Conservation (phyloP, 106 monocot species). For the Alisma plantagoaquatica region DNA sequence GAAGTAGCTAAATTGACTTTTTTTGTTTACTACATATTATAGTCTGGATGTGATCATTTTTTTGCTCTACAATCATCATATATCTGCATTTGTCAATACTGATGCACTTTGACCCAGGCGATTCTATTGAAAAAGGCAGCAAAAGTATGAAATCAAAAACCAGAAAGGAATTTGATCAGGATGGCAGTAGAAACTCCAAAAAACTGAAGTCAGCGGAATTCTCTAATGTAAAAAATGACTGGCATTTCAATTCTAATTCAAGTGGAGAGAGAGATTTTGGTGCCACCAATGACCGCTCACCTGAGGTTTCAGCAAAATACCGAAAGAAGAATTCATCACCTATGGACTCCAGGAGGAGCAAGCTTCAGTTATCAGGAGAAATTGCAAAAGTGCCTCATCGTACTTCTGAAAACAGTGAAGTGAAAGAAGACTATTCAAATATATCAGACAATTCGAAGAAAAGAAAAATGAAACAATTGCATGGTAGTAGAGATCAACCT, state of each 20-base stretch:
- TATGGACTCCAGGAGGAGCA: conserved; percentile 23
- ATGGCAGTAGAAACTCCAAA: conserved; percentile 40
- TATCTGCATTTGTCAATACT: neutral
- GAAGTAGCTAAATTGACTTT: neutral
- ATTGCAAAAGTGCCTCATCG: no score
- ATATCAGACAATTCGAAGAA: conserved; percentile 32
- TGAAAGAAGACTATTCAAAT: conserved; percentile 27
- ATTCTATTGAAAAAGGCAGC: conserved; percentile 26
- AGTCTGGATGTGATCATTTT: neutral
- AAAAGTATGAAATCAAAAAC: conserved; percentile 49
- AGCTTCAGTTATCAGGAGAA: conserved; percentile 18
- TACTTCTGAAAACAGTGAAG: conserved; percentile 13
- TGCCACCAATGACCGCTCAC: conserved; percentile 12
- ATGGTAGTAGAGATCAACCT: conserved; percentile 19
- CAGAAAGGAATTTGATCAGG: conserved; percentile 42
- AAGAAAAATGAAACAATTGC: conserved; percentile 40
- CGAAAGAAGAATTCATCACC: conserved; percentile 21
- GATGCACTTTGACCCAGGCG: conserved; percentile 23
- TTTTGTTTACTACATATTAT: neutral
- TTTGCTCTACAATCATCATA: neutral
- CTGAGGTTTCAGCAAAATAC: conserved; percentile 17
- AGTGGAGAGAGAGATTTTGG: conserved; percentile 11
- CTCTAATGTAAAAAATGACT: conserved; percentile 21
- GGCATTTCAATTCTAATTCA: conserved; percentile 17
- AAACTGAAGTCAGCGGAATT: conserved; percentile 45